A percentile compares a stretch with the other conserved stretches of the same genome.
Evolutionary conservation across 805 yeast genomes (phyloP).

Genomic region (Kuraishia cidri): DNA sequence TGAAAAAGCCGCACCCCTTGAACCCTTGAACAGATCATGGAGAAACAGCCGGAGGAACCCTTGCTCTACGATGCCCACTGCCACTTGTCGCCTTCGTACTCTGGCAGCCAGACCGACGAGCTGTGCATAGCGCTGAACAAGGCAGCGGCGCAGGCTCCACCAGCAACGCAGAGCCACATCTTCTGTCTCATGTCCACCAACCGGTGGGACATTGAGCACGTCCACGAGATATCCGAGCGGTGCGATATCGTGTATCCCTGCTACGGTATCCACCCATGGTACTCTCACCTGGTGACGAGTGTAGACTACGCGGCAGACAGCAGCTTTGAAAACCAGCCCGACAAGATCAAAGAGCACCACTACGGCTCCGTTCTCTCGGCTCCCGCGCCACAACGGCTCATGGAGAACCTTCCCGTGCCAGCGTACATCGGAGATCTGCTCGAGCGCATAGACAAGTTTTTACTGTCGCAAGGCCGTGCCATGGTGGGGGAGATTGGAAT

Average conservation of each 20-base stretch:
- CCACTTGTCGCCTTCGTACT: constrained; percentile 19
- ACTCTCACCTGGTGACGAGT: constrained; percentile 51
- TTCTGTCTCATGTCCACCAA: constrained; percentile 40
- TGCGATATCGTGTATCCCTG: constrained; percentile 27
- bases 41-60: too few species aligned
- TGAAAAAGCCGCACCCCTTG: too few species aligned
- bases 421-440: constrained; percentile 27
- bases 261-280: constrained; percentile 93
- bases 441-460: constrained; percentile 18
- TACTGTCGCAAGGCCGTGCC: constrained; percentile 12
- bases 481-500: constrained; percentile 90
- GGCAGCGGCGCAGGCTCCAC: background rate
- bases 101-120: constrained; percentile 4
- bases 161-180: constrained; percentile 1
- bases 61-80: constrained; percentile 27
- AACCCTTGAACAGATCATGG: too few species aligned
- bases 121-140: constrained; percentile 3
- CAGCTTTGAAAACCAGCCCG: constrained; percentile 5
- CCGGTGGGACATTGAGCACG: constrained; percentile 22
- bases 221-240: constrained; percentile 10
- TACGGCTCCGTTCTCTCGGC: constrained; percentile 43
- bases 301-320: constrained; percentile 4
- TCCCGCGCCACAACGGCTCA: constrained; percentile 21
- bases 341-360: constrained; percentile 36
- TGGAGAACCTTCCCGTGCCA: constrained; percentile 56